Base-by-base conservation (phyloP, 1,284 basidiomycete genomes). In the Rhodotorula sp. region DNA sequence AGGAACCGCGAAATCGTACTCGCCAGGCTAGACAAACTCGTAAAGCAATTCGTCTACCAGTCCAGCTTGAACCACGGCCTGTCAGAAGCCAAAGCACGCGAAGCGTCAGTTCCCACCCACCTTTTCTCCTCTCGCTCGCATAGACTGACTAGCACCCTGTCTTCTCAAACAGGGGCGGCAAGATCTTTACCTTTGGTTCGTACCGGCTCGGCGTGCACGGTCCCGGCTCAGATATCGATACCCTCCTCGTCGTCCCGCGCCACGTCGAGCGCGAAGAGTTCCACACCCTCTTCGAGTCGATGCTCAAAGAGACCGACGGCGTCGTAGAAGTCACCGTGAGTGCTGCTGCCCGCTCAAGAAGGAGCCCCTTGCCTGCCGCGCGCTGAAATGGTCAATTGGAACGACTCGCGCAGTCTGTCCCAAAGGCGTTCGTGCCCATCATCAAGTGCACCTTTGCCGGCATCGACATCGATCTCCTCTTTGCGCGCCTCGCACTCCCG, bases 161-260 rank as follows among this genome's bases (percentile, higher is more conserved):
- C 7, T 17, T 49, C 45, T 87, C 89, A 26, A 7, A 17, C 65
- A 91, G 95, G 8, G 96, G 95, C 68, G 96, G 95, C 74, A 95
- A 98, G 84, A 98, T 99, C 80, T 99, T 95, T 81, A 98, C 96
- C 6, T 99, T 97, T 80, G 95, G 96, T 51, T 96, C 94, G 63
- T 76, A 78, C 66, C 82, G 84, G 75, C 84, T 99, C 56, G 95
- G 95, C 68, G 95, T 99, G 22, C 96, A 99, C 81, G 93, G 93
- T 20, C 95, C 96, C 48, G 92, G 93, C 15, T 87, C 90, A 58
- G 95, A 99, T 87, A 98, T 99, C 80, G 95, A 99, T 83, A 98
- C 95, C n/a, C 85, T 99, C 48, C 94, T 94, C 80, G 95, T 99
- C 42, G 96, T 96, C 44, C 95, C 95, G 8, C 93, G 94, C 81